Evolutionary conservation across 768 basidiomycete genomes (phyloP), one percentile per base, ranked within the genome.

Genomic region (Pulveroboletus sp.): DNA sequence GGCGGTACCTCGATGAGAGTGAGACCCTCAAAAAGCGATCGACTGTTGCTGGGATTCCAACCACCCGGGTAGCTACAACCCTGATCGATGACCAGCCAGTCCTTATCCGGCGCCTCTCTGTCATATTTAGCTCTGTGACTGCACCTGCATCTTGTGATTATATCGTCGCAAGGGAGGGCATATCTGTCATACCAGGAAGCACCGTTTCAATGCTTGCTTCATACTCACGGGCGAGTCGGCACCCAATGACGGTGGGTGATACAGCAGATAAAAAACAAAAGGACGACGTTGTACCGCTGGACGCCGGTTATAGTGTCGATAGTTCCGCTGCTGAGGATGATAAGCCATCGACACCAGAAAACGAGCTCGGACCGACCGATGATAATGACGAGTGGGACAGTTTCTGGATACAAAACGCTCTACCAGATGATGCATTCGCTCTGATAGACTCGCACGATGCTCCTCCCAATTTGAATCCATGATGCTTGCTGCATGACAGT

Each of bases 101-200:
- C 15, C 69, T 86, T 21, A 73, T 94, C 47, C 79, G 93, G 35
- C 78, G 85, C 36, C 67, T 93, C 47, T 82, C 81, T 49, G 73
- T 94, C 44, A 73, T 96, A 8, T 96, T 93, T 70, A 89, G 83
- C 55, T 82, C 82, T 9, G 76, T 86, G 13, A 69, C 69, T 0
- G 58, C 71, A 0, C 77, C 84, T 1, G 71, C 69, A 15, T 84
- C 83, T 11, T 65, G 89, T 49, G 91, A 96, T 64, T 95, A 86
- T 55, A 73, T 91, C 50, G 76, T 96, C 43, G 78, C 83, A 5
- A 59, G 72, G 14, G 68, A 73, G 18, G 93, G 91, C 8, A 70
- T 93, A 26, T 62, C 64, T 27, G 53, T 57, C 35, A 51, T 68
- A 55, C 57, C 62, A 10, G 62, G 59, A 37, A 68, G 62, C 39